Conservation (phyloP, 73 alveolate genomes). For the Stentor coeruleus region DNA sequence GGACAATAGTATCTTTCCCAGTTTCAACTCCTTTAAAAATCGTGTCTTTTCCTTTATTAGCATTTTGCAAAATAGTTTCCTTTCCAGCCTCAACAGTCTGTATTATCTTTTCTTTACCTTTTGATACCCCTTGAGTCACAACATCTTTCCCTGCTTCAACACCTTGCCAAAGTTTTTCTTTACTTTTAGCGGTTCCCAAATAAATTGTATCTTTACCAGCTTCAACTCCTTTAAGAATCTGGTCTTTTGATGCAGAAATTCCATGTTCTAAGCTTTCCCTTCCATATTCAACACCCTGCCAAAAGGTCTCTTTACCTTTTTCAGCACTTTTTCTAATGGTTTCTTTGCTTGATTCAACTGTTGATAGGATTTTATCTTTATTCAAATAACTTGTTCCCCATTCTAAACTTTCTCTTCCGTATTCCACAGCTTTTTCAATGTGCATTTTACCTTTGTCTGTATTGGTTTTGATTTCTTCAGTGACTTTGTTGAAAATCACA, state of each 20-base stretch:
- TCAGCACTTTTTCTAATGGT: not conserved
- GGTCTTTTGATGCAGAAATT: too few relatives aligned
- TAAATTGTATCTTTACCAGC: not conserved
- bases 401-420: too few relatives aligned
- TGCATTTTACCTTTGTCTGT: not conserved
- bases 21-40: not conserved
- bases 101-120: not conserved
- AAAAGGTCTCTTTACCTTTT: not conserved
- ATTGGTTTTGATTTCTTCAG: not conserved
- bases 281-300: not conserved
- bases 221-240: not conserved
- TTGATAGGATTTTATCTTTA: not conserved
- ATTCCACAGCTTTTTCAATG: too few relatives aligned
- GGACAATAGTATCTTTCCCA: not conserved
- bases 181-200: not conserved
- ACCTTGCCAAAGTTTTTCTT: not conserved
- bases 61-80: not conserved
- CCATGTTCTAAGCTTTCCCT: constrained; percentile 4
- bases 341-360: not conserved
- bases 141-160: not conserved
- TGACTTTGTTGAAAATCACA: too few relatives aligned
- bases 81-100: not conserved
- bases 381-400: not conserved
- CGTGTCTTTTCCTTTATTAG: not conserved
- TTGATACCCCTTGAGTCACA: not conserved